phyloP scores from a whole-genome alignment of 2,329 filamentous ascomycete genomes.

The Sporothrix globosa region DNA sequence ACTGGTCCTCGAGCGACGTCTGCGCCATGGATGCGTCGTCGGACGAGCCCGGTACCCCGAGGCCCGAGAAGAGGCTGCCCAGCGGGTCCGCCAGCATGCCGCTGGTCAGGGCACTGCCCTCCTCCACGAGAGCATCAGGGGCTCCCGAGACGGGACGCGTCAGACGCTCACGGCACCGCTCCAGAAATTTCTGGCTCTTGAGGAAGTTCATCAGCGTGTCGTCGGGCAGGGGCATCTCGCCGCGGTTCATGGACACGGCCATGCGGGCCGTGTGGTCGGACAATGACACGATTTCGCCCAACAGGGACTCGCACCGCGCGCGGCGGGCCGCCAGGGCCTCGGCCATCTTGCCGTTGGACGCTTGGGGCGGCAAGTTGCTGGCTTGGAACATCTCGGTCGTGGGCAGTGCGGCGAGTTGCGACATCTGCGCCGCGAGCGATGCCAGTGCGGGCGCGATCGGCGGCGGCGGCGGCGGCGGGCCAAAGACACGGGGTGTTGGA shows the following conservation, averaged over 20 bases:
- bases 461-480: slow-evolving; percentile 35
- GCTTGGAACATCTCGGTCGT: slow-evolving; percentile 27
- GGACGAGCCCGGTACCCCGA: slow-evolving; percentile 25
- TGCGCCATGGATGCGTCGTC: background rate
- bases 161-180: slow-evolving; percentile 36
- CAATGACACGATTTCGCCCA: slow-evolving; percentile 47
- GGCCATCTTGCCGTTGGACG: slow-evolving; percentile 32
- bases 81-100: slow-evolving; percentile 34
- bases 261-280: slow-evolving; percentile 50
- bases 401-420: slow-evolving; percentile 28
- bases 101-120: slow-evolving; percentile 29
- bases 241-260: slow-evolving; percentile 44
- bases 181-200: slow-evolving; percentile 36
- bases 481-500: slow-evolving; percentile 34
- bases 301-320: slow-evolving; percentile 42
- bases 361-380: slow-evolving; percentile 22
- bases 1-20: slow-evolving; percentile 37
- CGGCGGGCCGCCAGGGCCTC: slow-evolving; percentile 34
- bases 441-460: slow-evolving; percentile 30
- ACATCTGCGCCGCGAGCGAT: slow-evolving; percentile 33
- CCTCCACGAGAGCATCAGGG: slow-evolving; percentile 26
- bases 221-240: slow-evolving; percentile 36
- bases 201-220: slow-evolving; percentile 36
- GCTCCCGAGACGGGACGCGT: slow-evolving; percentile 26
- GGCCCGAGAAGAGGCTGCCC: slow-evolving; percentile 33